Percentiles rank a stretch among this genome's conserved stretches.
Conservation (phyloP, 192 early-diverging fungal genomes). For the Entomortierella chlamydospora region DNA sequence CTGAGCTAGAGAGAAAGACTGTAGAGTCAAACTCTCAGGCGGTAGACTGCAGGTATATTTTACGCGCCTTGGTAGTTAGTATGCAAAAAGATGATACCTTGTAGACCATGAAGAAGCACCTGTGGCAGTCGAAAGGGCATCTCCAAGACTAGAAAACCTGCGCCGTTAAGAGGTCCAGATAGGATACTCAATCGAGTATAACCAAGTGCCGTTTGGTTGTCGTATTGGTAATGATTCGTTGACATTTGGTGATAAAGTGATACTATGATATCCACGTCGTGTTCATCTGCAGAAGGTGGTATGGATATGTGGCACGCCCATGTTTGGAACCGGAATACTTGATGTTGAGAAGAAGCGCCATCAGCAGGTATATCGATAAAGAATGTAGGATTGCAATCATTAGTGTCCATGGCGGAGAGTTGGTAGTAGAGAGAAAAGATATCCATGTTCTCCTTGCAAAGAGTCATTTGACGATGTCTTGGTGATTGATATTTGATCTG, state of each 20-base stretch:
- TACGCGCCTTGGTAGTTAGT: no score
- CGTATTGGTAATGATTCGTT: not conserved
- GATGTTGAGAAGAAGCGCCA: not conserved
- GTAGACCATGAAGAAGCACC: constrained; percentile 15
- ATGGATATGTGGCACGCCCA: constrained; percentile 6
- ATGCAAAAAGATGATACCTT: not conserved
- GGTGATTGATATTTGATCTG: no score
- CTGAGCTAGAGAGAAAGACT: not conserved
- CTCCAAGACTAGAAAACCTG: constrained; percentile 2
- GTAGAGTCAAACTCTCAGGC: no score
- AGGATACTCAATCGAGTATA: constrained; percentile 8
- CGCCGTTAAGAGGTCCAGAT: not conserved
- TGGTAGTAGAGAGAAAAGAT: no score
- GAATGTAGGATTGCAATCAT: not conserved
- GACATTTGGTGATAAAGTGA: not conserved
- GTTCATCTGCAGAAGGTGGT: not conserved
- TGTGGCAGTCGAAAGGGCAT: constrained; percentile 1
- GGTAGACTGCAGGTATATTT: no score
- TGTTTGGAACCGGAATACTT: not conserved
- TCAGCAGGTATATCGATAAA: not conserved
- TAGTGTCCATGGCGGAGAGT: not conserved
- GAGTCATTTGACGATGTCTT: no score
- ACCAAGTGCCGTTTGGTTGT: not conserved
- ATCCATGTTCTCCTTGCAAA: no score
- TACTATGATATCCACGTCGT: not conserved